Base-by-base conservation (phyloP, 2,329 filamentous ascomycete genomes). In the Sporothrix pseudoabietina region DNA sequence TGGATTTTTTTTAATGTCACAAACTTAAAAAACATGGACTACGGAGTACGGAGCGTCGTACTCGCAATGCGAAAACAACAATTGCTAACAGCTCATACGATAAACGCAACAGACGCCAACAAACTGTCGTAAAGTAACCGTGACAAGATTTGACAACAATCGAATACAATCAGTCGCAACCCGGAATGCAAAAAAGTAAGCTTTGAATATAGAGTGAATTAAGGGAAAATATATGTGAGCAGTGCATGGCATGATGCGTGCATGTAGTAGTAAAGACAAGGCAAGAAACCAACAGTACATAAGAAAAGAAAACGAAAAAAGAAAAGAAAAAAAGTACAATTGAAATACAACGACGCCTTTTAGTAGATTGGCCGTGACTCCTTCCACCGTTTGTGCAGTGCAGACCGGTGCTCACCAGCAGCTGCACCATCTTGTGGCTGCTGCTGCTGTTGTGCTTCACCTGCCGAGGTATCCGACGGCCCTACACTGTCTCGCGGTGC, bases 341-440 rank as follows among this genome's bases (percentile, higher is more conserved):
- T 54, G 71, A 55, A 55, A 49, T 73, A 68, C 12, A 71, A 35
- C 49, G 2, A 30, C 57, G 16, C 47, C 49, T 3, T 19, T 47
- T n/a, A 72, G 41, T 39, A 71, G 9, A 72, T 78, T 9, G 81
- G 82, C 71, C 81, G 78, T 54, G 80, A 75, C 74, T 83, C 82
- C 61, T 83, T 79, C 82, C 82, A 83, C 77, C 80, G 82, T 73
- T 79, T 79, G 73, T 82, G 81, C 61, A 80, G 69, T 9, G 72
- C 70, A 19, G 79, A 78, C 72, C 69, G 72, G 44, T 76, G 78
- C 22, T 79, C 75, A 75, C 74, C 10, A 83, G 83, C 72, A 82
- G 79, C 71, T 22, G 22, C 57, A n/a, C 63, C 68, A 41, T 81
- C 74, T 75, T 83, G 80, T 83, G 83, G 85, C 74, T 49, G 57